These are phyloP conservation scores for Carex kokanica DNA, from an alignment of 176 grass and related monocot genomes.

Conservation along the genomic window DNA sequence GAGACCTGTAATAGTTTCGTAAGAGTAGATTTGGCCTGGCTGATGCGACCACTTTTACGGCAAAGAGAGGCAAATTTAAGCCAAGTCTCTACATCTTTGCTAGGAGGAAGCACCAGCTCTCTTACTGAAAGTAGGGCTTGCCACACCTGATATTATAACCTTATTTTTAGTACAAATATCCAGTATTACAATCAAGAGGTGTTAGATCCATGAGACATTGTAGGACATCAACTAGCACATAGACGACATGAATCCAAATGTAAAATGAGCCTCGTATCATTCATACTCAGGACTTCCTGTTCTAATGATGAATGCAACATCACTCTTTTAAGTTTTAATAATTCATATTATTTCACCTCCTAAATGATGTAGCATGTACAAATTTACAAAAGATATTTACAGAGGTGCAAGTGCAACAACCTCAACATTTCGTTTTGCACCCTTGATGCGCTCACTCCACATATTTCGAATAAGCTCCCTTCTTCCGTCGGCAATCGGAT, in stretches of 20 bases:
- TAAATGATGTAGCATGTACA: background rate
- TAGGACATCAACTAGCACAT: background rate
- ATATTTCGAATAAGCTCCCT: constrained; percentile 97
- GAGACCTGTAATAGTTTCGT: constrained; percentile 87
- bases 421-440: constrained; percentile 95
- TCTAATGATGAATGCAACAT: background rate
- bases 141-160: constrained; percentile 66
- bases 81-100: constrained; percentile 94
- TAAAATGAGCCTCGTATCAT: background rate
- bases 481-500: constrained; percentile 67
- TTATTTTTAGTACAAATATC: background rate
- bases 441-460: constrained; percentile 98
- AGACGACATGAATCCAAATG: background rate
- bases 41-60: constrained; percentile 87
- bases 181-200: background rate
- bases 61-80: constrained; percentile 98
- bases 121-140: constrained; percentile 85
- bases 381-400: background rate
- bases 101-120: constrained; percentile 98
- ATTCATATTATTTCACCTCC: constrained; percentile 1
- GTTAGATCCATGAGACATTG: background rate
- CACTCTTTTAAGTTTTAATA: background rate
- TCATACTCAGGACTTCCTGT: background rate
- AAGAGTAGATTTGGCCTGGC: constrained; percentile 95
- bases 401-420: constrained; percentile 40